Conservation (phyloP, 352 stramenopile genomes). For the Phytopythium vexans region DNA sequence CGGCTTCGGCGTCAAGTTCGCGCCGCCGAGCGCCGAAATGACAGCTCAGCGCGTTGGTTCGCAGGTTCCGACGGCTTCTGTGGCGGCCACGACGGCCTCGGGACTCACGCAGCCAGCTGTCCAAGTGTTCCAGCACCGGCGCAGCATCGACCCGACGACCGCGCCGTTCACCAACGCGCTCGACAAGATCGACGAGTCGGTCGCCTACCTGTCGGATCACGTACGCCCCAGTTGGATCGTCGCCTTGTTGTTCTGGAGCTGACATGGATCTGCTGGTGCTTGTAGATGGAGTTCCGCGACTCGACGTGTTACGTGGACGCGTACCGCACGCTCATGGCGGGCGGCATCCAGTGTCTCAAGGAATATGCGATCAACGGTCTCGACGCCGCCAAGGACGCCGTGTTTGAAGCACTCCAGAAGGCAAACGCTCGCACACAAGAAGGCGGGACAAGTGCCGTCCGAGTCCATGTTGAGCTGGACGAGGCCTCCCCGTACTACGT, state of each 20-base stretch:
- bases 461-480: slow-evolving; percentile 37
- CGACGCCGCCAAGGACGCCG: slow-evolving; percentile 64
- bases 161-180: slow-evolving; percentile 54
- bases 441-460: slow-evolving; percentile 7
- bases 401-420: slow-evolving; percentile 52
- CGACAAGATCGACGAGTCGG: slow-evolving; percentile 62
- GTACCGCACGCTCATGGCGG: slow-evolving; percentile 59
- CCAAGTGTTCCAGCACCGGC: slow-evolving; percentile 76
- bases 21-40: slow-evolving; percentile 19
- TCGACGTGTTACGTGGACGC: slow-evolving; percentile 68
- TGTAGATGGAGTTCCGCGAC: slow-evolving; percentile 68
- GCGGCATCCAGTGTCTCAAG: slow-evolving; percentile 61
- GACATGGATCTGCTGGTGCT: slow-evolving; percentile 5
- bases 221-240: slow-evolving; percentile 26
- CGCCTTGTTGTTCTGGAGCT: background rate
- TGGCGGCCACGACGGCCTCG: background rate
- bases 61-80: background rate
- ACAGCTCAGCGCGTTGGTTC: no score
- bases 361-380: slow-evolving; percentile 70
- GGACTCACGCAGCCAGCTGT: slow-evolving; percentile 31
- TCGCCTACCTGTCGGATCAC: slow-evolving; percentile 64
- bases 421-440: slow-evolving; percentile 3
- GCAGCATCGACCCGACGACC: slow-evolving; percentile 68
- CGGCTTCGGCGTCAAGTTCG: slow-evolving; percentile 72
- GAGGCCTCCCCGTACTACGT: slow-evolving; percentile 77